phyloP scores from a whole-genome alignment of 495 filamentous ascomycete genomes.

The Choiromyces venosus region DNA sequence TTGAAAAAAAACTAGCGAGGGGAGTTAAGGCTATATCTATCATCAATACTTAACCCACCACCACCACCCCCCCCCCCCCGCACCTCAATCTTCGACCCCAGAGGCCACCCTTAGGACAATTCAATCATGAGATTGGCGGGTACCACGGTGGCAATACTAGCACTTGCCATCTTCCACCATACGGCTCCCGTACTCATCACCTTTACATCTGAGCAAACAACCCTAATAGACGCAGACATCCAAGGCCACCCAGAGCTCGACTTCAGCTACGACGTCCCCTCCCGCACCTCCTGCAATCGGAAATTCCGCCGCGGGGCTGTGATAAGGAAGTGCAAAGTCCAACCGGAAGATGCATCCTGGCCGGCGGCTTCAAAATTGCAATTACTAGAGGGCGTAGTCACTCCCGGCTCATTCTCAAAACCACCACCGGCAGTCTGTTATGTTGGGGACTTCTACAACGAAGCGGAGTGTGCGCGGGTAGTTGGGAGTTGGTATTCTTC shows the following conservation, averaged over 20 bases:
- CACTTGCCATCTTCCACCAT: too few species aligned
- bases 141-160: too few species aligned
- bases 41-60: too few species aligned
- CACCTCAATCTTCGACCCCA: too few species aligned
- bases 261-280: background rate
- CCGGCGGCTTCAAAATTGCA: slow-evolving; percentile 50
- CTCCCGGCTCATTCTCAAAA: slow-evolving; percentile 49
- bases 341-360: slow-evolving; percentile 49
- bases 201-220: too few species aligned
- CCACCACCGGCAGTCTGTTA: slow-evolving; percentile 55
- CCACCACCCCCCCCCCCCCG: too few species aligned
- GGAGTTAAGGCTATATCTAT: too few species aligned
- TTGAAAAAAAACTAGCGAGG: too few species aligned
- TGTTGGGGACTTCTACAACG: slow-evolving; percentile 47
- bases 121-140: too few species aligned
- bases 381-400: slow-evolving; percentile 46
- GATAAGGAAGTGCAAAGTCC: slow-evolving; percentile 45
- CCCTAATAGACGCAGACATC: too few species aligned
- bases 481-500: slow-evolving; percentile 23
- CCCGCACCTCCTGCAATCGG: background rate
- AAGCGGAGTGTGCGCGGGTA: slow-evolving; percentile 42
- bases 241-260: background rate
- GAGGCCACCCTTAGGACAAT: too few species aligned
- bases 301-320: background rate
- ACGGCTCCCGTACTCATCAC: too few species aligned